phyloP scores from a whole-genome alignment of 106 monocot genomes.

The Acorus gramineus region DNA sequence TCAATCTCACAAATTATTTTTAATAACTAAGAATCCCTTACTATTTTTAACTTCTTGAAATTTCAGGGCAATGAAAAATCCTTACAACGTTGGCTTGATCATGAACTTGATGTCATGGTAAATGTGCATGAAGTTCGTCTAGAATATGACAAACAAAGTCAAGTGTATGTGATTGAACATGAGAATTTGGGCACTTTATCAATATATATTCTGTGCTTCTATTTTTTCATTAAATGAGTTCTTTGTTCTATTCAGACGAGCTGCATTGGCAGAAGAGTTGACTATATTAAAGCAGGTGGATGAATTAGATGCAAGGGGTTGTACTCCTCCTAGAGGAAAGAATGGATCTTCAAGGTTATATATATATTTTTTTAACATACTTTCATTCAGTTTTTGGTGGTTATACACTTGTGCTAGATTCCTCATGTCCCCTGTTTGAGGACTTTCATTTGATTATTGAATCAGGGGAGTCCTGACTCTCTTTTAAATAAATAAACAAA shows the following conservation, averaged over 20 bases:
- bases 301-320: conserved; percentile 23
- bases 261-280: conserved; percentile 76
- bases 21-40: background rate
- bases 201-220: background rate
- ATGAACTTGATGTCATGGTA: conserved; percentile 93
- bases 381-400: background rate
- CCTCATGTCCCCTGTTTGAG: too few species aligned
- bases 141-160: conserved; percentile 95
- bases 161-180: conserved; percentile 56
- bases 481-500: too few species aligned
- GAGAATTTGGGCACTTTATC: background rate
- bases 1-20: background rate
- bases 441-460: too few species aligned
- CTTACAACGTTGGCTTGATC: conserved; percentile 81
- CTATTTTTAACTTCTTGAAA: background rate
- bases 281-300: conserved; percentile 63
- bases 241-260: conserved; percentile 34
- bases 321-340: conserved; percentile 51
- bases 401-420: background rate
- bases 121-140: conserved; percentile 85
- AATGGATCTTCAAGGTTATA: conserved; percentile 22
- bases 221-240: conserved; percentile 4
- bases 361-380: background rate
- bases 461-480: too few species aligned
- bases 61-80: conserved; percentile 82